A percentile compares a stretch with the other conserved stretches of the same genome.
Conservation (phyloP, 768 basidiomycete genomes). For the Leucosporidium scottii region DNA sequence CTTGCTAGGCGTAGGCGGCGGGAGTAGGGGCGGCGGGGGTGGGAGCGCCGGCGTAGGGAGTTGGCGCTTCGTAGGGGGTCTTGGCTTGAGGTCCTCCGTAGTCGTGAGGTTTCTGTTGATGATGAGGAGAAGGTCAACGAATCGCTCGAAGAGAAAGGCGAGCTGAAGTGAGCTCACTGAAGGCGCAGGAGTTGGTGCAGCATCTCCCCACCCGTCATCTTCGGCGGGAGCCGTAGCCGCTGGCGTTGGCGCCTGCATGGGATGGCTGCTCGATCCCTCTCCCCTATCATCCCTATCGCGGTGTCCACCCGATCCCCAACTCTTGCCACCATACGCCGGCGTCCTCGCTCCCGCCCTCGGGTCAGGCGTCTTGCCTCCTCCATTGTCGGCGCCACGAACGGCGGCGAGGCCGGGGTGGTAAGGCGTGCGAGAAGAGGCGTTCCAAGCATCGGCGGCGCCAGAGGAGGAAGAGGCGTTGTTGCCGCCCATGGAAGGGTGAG, state of each 20-base stretch:
- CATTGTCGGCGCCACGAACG: slow-evolving; percentile 10
- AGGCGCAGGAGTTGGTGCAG: slow-evolving; percentile 15
- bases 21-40: slow-evolving; percentile 40
- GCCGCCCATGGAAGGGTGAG: slow-evolving; percentile 15
- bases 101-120: slow-evolving; percentile 9
- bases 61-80: slow-evolving; percentile 32
- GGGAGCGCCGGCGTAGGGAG: slow-evolving; percentile 39
- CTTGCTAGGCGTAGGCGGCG: slow-evolving; percentile 18
- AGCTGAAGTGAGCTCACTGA: neutral
- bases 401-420: slow-evolving; percentile 13
- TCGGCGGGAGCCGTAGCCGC: slow-evolving; percentile 1
- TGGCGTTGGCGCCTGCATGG: neutral
- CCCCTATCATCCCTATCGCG: no score
- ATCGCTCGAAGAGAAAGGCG: no score
- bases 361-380: slow-evolving; percentile 16
- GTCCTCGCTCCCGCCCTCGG: slow-evolving; percentile 8
- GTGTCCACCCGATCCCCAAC: neutral
- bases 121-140: neutral
- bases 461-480: neutral
- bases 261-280: neutral
- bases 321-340: slow-evolving; percentile 18
- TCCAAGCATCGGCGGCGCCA: slow-evolving; percentile 13
- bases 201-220: no score
- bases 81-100: slow-evolving; percentile 13
- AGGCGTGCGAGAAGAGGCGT: slow-evolving; percentile 26